These are phyloP conservation scores for Candida verbasci DNA, from an alignment of 805 yeast species.

Conservation along the genomic window DNA sequence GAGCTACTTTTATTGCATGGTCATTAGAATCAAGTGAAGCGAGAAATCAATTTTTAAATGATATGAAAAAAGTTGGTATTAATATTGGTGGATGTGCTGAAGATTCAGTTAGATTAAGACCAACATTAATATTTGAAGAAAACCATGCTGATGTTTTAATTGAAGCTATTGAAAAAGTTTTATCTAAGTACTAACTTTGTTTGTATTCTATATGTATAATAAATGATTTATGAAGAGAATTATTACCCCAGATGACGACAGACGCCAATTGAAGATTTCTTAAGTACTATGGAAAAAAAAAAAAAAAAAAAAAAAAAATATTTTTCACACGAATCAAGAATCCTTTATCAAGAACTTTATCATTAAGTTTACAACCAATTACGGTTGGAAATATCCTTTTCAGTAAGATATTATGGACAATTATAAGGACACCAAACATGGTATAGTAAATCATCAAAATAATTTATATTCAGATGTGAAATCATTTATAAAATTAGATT, in stretches of 20 bases:
- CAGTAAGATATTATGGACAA: too few relatives aligned
- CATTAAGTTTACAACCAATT: background rate
- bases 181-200: constrained; percentile 25
- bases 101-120: constrained; percentile 74
- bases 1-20: constrained; percentile 84
- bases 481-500: constrained; percentile 38
- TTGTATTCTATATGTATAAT: too few relatives aligned
- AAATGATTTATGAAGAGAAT: background rate
- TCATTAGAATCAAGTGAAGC: constrained; percentile 49
- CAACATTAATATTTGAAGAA: constrained; percentile 71
- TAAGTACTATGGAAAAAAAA: too few relatives aligned
- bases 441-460: too few relatives aligned
- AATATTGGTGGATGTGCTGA: constrained; percentile 87
- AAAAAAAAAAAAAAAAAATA: too few relatives aligned
- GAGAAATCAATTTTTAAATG: constrained; percentile 59
- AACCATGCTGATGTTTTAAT: constrained; percentile 72
- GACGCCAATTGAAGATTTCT: too few relatives aligned
- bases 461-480: constrained; percentile 12
- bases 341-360: background rate
- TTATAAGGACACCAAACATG: too few relatives aligned
- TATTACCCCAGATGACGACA: background rate
- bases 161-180: constrained; percentile 33
- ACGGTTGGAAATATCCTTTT: too few relatives aligned
- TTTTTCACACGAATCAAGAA: background rate
- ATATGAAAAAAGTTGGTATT: constrained; percentile 61